These are phyloP conservation scores for Eutreptiella sp. DNA, from an alignment of 208 protist species.

Conservation along the genomic window DNA sequence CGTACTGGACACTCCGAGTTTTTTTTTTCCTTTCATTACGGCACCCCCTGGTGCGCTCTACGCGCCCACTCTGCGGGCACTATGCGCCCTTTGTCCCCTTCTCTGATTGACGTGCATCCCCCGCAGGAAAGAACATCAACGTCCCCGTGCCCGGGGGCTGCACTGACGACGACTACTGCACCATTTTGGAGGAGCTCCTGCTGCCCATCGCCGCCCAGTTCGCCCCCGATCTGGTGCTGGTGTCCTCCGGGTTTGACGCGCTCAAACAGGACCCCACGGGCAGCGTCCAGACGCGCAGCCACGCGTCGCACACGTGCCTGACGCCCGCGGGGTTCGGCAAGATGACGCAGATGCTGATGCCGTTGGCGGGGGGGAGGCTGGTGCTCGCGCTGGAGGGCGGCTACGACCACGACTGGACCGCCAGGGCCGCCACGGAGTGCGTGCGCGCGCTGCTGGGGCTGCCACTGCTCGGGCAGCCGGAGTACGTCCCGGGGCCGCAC, in stretches of 20 bases:
- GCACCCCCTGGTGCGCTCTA: too few relatives aligned
- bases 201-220: constrained; percentile 62
- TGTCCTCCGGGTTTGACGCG: constrained; percentile 81
- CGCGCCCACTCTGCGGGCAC: too few relatives aligned
- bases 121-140: constrained; percentile 90
- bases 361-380: constrained; percentile 14
- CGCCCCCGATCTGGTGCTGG: constrained; percentile 59
- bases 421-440: background rate
- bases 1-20: too few relatives aligned
- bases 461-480: too few relatives aligned
- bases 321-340: constrained; percentile 62
- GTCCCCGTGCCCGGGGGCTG: constrained; percentile 79
- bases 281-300: too few relatives aligned
- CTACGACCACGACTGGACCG: constrained; percentile 8
- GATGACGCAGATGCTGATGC: constrained; percentile 55
- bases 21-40: too few relatives aligned
- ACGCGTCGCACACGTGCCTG: too few relatives aligned
- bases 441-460: background rate
- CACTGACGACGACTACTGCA: constrained; percentile 58
- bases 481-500: too few relatives aligned
- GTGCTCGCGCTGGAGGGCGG: constrained; percentile 10
- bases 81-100: too few relatives aligned
- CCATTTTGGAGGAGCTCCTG: constrained; percentile 52
- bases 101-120: too few relatives aligned
- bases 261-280: constrained; percentile 76